Evolutionary conservation across 1,284 basidiomycete genomes (phyloP), one percentile per base, ranked within the genome.

Genomic region (Golubevia pallescens): DNA sequence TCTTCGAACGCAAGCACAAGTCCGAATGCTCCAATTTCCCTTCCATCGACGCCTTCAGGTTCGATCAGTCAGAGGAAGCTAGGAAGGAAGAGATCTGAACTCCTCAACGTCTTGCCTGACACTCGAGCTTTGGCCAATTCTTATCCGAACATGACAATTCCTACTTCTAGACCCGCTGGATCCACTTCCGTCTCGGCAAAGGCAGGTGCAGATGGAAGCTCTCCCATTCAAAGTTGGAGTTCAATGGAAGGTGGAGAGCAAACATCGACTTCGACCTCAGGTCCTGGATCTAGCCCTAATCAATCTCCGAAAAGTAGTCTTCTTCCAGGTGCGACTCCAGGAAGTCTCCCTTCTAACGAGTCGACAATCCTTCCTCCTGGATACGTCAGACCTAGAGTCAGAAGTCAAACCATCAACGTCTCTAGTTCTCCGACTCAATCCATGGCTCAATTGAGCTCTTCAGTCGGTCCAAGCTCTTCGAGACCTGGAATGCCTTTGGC

Each of bases 391-490:
- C 65, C 77, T 14, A 66, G 77, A 2, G 71, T 77, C n/a, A 66
- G 77, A 14, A 79, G 77, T 57, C 77, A 79, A 61, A 79, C 77
- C 16, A 38, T 75, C 14, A 68, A 67, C 14, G 62, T 70, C 14
- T 21, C 42, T 13, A 57, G 20, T 23, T 19, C 51, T 58, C 61
- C 55, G 3, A 38, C 61, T 13, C 20, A n/a, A 6, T 42, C 24
- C 32, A 42, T 16, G 60, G 62, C 51, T n/a, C 58, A 6, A 32
- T 66, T 21, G 13, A 60, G 66, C 13, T 19, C 56, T 8, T 68
- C 69, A 24, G 57, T 62, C 2, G 71, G 64, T 7, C 69, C 71
- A 2, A 67, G 67, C 16, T 62, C 74, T 10, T 67, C 62, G 28
- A 32, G 59, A 16, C 51, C 28, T 20, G 59, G 60, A 19, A 52